These are phyloP conservation scores for Cladophialophora chaetospira DNA, from an alignment of 2,329 filamentous ascomycete species.

Conservation along the genomic window DNA sequence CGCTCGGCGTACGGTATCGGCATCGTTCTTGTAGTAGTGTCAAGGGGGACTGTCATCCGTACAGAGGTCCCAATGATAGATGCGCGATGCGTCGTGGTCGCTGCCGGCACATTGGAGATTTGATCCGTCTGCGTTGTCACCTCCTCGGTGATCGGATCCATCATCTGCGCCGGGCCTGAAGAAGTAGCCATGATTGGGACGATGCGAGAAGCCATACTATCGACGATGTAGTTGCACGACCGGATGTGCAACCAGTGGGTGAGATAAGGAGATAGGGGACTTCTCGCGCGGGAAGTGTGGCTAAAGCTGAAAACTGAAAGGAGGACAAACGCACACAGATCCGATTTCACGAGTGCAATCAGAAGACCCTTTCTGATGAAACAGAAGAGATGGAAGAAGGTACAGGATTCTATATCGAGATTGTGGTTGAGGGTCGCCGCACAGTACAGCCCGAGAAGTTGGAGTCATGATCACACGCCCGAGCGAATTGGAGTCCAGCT, in stretches of 20 bases:
- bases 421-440: constrained; percentile 2
- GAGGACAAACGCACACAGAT: too few species aligned
- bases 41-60: constrained; percentile 74
- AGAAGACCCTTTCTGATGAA: too few species aligned
- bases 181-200: constrained; percentile 27
- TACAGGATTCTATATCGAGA: neutral
- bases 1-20: constrained; percentile 49
- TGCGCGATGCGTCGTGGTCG: constrained; percentile 2
- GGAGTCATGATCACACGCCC: neutral
- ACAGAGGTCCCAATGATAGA: constrained; percentile 53
- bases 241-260: neutral
- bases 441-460: neutral
- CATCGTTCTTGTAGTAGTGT: constrained; percentile 48
- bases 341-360: too few species aligned
- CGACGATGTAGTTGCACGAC: neutral
- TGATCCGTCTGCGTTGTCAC: constrained; percentile 18
- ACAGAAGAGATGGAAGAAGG: neutral
- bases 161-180: neutral
- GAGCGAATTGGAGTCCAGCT: constrained; percentile 1
- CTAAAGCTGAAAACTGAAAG: too few species aligned
- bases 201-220: constrained; percentile 16
- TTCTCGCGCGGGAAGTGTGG: too few species aligned
- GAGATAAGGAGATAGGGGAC: neutral
- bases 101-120: constrained; percentile 13
- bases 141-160: constrained; percentile 2